Percentiles rank a stretch among this genome's conserved stretches.
Conservation (phyloP, 345 rosid species). For the Acer saccharum region DNA sequence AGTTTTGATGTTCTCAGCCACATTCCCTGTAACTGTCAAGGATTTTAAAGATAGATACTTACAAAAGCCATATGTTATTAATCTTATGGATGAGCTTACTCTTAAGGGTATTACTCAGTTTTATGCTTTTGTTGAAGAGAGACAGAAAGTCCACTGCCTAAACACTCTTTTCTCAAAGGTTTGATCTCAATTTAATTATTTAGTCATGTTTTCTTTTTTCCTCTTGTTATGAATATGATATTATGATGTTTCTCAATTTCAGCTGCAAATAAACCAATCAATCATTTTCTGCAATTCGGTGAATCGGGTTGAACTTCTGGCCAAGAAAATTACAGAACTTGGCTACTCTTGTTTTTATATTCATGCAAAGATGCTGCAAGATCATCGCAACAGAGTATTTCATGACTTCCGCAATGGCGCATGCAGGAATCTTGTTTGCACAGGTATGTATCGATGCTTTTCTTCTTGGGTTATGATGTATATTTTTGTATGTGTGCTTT, state of each 20-base stretch:
- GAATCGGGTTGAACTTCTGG: constrained; percentile 93
- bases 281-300: constrained; percentile 99
- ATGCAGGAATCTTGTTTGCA: constrained; percentile 99
- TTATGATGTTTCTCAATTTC: constrained; percentile 28
- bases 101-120: constrained; percentile 94
- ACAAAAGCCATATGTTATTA: constrained; percentile 81
- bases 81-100: constrained; percentile 99
- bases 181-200: constrained; percentile 23
- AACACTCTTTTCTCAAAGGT: constrained; percentile 99
- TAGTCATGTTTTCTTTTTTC: background rate
- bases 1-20: constrained; percentile 96
- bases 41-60: constrained; percentile 94
- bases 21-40: constrained; percentile 98
- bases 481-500: background rate
- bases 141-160: constrained; percentile 99
- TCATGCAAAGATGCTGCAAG: constrained; percentile 99
- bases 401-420: constrained; percentile 99
- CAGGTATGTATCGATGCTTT: constrained; percentile 54
- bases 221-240: constrained; percentile 10
- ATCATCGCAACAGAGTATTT: constrained; percentile 99
- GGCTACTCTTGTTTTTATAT: constrained; percentile 99
- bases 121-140: constrained; percentile 99
- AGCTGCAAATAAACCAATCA: constrained; percentile 99
- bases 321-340: constrained; percentile 99
- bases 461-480: background rate